Percentiles rank a stretch among this genome's conserved stretches.
Evolutionary conservation across 2,329 filamentous ascomycete species (phyloP).

Genomic region (Clonostachys byssicola): DNA sequence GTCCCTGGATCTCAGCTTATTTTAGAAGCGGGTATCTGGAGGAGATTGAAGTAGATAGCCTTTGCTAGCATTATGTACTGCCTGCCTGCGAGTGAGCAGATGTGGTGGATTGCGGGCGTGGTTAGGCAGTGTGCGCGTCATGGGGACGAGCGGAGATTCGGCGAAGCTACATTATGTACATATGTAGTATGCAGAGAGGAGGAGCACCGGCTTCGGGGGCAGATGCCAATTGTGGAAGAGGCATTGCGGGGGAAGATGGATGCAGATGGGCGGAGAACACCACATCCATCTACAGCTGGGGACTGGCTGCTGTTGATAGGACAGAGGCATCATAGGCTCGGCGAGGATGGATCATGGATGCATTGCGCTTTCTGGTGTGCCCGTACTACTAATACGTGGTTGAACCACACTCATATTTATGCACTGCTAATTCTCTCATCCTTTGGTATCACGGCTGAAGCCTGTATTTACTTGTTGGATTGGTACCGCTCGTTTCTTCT

Average conservation of each 20-base stretch:
- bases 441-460: not conserved
- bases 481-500: slow-evolving; percentile 3
- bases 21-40: too few relatives aligned
- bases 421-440: too few relatives aligned
- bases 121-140: not conserved
- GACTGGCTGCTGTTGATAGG: too few relatives aligned
- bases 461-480: not conserved
- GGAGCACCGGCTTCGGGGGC: not conserved
- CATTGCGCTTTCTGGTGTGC: not conserved
- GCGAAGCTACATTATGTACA: not conserved
- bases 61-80: too few relatives aligned
- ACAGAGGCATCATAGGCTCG: too few relatives aligned
- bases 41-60: too few relatives aligned
- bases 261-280: not conserved
- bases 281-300: not conserved
- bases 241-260: not conserved
- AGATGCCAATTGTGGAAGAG: not conserved
- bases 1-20: too few relatives aligned
- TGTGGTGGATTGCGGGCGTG: not conserved
- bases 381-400: not conserved
- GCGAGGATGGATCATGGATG: too few relatives aligned
- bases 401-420: too few relatives aligned
- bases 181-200: not conserved
- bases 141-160: slow-evolving; percentile 1
- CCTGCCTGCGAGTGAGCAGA: not conserved